Percentiles rank a stretch among this genome's conserved stretches.
phyloP scores from a whole-genome alignment of 108 stramenopile species.

The Fragilaria crotonensis region DNA sequence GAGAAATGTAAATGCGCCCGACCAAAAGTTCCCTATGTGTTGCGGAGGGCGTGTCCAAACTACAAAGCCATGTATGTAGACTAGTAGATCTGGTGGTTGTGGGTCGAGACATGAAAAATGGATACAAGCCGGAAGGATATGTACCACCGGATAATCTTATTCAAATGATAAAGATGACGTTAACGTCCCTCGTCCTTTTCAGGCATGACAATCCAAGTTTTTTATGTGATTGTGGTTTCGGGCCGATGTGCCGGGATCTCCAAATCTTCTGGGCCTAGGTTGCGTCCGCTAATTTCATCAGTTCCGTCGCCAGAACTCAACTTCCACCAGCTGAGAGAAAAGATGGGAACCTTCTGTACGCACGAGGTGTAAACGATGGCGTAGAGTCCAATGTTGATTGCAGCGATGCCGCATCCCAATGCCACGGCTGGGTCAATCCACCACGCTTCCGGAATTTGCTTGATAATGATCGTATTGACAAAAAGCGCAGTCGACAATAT shows the following conservation, averaged over 20 bases:
- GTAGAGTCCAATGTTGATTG: constrained; percentile 45
- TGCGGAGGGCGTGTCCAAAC: no score
- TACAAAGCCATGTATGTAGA: no score
- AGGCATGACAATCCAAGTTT: neutral
- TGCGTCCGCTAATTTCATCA: constrained; percentile 17
- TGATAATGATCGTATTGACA: constrained; percentile 52
- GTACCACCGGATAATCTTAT: no score
- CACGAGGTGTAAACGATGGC: constrained; percentile 24
- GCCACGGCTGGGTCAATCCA: constrained; percentile 73
- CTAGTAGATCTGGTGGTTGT: no score
- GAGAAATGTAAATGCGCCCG: no score
- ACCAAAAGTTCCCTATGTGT: no score
- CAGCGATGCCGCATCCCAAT: constrained; percentile 44
- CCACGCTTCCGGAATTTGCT: constrained; percentile 34
- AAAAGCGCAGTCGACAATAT: constrained; percentile 52
- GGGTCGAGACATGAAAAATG: no score
- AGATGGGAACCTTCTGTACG: constrained; percentile 27
- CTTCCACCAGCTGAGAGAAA: constrained; percentile 32
- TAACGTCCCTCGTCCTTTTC: no score
- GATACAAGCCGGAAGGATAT: no score
- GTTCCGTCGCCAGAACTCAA: constrained; percentile 18
- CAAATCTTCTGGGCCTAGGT: constrained; percentile 11
- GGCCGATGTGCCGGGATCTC: neutral
- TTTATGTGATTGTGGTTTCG: neutral
- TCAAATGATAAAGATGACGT: no score